phyloP scores from a whole-genome alignment of 2,329 filamentous ascomycete species.

The Davidsoniella eucalypti region DNA sequence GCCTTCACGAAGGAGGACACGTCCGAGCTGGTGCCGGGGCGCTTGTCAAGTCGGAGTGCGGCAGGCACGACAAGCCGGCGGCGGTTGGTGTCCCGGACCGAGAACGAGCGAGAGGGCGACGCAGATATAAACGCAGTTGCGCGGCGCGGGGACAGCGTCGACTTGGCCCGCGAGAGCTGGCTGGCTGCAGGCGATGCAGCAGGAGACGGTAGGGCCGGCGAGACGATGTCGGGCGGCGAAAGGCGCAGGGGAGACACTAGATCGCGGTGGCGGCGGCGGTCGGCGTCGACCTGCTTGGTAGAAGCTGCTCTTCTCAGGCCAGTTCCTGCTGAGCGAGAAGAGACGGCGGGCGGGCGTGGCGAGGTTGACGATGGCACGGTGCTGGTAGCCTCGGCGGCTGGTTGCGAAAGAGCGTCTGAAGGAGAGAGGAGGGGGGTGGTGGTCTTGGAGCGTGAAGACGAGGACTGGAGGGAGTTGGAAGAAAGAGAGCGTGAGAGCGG shows the following conservation, averaged over 20 bases:
- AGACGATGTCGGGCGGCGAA: constrained; percentile 9
- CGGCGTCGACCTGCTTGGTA: constrained; percentile 12
- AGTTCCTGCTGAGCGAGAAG: not conserved
- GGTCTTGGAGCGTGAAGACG: not conserved
- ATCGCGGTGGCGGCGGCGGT: constrained; percentile 7
- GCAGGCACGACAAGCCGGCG: not conserved
- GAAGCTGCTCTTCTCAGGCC: constrained; percentile 11
- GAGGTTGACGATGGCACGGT: not conserved
- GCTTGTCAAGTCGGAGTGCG: not conserved
- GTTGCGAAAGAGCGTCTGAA: not conserved
- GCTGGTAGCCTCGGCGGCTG: not conserved
- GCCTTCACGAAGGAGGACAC: not conserved
- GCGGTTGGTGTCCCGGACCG: constrained; percentile 2
- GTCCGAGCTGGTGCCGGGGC: constrained; percentile 1
- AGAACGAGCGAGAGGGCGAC: constrained; percentile 3
- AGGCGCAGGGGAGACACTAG: constrained; percentile 11
- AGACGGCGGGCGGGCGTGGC: not conserved
- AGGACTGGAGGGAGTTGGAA: not conserved
- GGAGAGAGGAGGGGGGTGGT: not conserved
- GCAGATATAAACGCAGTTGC: not conserved
- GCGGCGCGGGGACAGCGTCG: not conserved
- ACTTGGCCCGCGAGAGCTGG: not conserved
- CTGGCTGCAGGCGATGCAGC: not conserved
- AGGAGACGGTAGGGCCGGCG: too few species aligned
- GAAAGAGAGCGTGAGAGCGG: not conserved